A percentile compares a stretch with the other conserved stretches of the same genome.
Conservation (phyloP, 2,329 filamentous ascomycete genomes). For the Verticillium dahliae region DNA sequence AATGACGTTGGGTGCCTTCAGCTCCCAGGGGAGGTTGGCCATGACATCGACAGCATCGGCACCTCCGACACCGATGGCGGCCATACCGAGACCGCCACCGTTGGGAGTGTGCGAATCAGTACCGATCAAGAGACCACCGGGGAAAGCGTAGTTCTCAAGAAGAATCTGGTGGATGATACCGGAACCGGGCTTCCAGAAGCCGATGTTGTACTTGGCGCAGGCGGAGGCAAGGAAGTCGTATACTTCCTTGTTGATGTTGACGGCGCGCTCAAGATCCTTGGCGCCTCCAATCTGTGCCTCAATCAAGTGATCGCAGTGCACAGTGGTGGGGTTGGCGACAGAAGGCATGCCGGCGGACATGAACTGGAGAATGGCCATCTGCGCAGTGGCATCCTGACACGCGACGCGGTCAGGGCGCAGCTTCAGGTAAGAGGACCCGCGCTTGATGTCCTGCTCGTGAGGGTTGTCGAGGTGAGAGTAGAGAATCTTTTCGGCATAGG, state of each 20-base stretch:
- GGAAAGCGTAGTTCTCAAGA: slow-evolving; percentile 98
- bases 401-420: slow-evolving; percentile 95
- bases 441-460: slow-evolving; percentile 91
- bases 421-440: slow-evolving; percentile 92
- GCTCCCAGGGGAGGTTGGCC: slow-evolving; percentile 93
- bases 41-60: slow-evolving; percentile 98
- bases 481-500: slow-evolving; percentile 95
- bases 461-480: slow-evolving; percentile 99
- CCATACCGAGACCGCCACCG: slow-evolving; percentile 91
- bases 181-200: slow-evolving; percentile 98
- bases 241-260: slow-evolving; percentile 97
- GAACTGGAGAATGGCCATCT: slow-evolving; percentile 99
- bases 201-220: slow-evolving; percentile 99
- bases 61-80: slow-evolving; percentile 92
- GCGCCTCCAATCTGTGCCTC: slow-evolving; percentile 89
- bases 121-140: slow-evolving; percentile 93
- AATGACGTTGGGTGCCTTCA: slow-evolving; percentile 96
- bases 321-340: slow-evolving; percentile 88
- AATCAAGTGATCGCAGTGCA: slow-evolving; percentile 99
- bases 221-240: slow-evolving; percentile 94
- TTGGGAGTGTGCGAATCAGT: slow-evolving; percentile 98
- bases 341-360: slow-evolving; percentile 97
- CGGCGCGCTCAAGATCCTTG: slow-evolving; percentile 88
- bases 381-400: slow-evolving; percentile 98
- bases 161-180: slow-evolving; percentile 99